phyloP scores from a whole-genome alignment of 495 filamentous ascomycete species.

The Lasiosphaeria miniovina region DNA sequence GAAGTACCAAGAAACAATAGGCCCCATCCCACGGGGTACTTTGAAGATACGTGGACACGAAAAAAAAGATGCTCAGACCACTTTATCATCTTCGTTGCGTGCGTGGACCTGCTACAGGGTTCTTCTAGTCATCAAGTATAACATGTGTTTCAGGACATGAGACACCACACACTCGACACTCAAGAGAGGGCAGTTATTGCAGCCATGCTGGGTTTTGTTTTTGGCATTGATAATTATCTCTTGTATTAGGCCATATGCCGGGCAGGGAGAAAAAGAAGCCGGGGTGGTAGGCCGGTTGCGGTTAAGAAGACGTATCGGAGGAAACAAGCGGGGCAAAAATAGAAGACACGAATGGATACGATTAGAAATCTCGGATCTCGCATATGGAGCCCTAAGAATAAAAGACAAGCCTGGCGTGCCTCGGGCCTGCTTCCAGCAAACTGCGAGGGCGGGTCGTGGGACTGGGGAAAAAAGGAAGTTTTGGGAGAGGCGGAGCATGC shows the following conservation, averaged over 20 bases:
- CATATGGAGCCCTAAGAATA: background rate
- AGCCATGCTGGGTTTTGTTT: too few species aligned
- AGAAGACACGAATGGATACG: background rate
- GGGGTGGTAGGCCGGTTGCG: background rate
- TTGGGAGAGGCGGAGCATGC: constrained; percentile 3
- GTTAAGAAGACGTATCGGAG: background rate
- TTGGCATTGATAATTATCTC: too few species aligned
- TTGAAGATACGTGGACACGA: too few species aligned
- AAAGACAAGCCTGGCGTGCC: background rate
- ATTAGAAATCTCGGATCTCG: background rate
- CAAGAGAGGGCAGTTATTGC: background rate
- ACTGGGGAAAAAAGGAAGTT: background rate
- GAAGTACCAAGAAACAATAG: too few species aligned
- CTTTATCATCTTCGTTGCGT: too few species aligned
- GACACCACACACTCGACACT: constrained; percentile 3
- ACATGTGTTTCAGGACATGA: constrained; percentile 19
- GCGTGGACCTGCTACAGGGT: too few species aligned
- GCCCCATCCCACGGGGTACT: too few species aligned
- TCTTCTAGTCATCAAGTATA: background rate
- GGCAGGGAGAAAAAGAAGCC: background rate
- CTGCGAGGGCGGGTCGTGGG: background rate
- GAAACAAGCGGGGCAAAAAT: background rate
- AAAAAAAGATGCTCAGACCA: too few species aligned
- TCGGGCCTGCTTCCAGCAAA: too few species aligned
- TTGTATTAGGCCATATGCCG: background rate